Base-by-base conservation (phyloP, 768 basidiomycete species). In the Calocybe indica region DNA sequence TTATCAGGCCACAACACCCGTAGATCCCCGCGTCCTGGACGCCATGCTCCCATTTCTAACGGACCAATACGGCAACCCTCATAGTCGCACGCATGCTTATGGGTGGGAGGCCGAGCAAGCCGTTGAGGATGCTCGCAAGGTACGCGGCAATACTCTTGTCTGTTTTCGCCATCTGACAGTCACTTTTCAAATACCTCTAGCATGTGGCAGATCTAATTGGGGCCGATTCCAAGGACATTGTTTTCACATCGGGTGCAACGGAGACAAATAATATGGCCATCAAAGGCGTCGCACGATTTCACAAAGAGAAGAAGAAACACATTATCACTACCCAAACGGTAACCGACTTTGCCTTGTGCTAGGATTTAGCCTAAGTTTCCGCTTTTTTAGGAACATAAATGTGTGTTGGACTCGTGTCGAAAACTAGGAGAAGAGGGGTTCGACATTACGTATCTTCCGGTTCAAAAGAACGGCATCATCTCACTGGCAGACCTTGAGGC, bases 81-180 rank as follows among this genome's bases (percentile, higher is more conserved):
- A 98, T 63, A 94, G 92, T 63, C 82, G 96, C 47, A 98, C 96
- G 29, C 96, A 99, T 67, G 92, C 96, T 1, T 99, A 98, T 64
- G 96, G 96, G 3, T 99, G 96, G 96, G 96, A 99, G 68, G 92
- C 95, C 5, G 96, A 99, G 60, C 76, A 85, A 59, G 96, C 88
- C 0, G 90, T 96, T 6, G 96, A 98, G 61, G 82, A 85, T 52
- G 94, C 92, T 2, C 80, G 96, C 46, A 84, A 89, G 76, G 92
- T 84, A 43, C 32, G 58, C 47, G 38, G 10, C 35, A 11, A 14
- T 11, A 43, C 45, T 13, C 5, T 6, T 45, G 33, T n/a, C 48
- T 48, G 43, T 32, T 46, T 47, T 28, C 15, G 8, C 36, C 22
- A 14, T 39, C 34, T 55, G n/a, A 51, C 31, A 30, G 39, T 33